phyloP scores from a whole-genome alignment of 2,329 filamentous ascomycete species.

The Fusarium chaquense region DNA sequence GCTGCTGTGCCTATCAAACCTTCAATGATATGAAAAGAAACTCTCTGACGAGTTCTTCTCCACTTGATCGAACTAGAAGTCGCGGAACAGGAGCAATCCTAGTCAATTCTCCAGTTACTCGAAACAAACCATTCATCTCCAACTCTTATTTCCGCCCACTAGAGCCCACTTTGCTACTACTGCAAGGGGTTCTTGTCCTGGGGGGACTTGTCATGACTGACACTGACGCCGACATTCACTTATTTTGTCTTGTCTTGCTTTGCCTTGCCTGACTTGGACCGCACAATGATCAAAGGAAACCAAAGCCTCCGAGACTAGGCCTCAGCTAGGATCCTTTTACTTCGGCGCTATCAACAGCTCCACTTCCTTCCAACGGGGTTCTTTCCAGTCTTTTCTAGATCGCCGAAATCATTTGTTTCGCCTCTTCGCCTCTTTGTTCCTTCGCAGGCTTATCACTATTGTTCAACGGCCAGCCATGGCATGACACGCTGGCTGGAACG shows the following conservation, averaged over 20 bases:
- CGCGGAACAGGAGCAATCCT: not conserved
- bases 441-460: not conserved
- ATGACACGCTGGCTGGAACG: conserved; percentile 25
- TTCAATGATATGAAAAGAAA: not conserved
- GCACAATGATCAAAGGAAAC: not conserved
- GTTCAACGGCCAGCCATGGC: conserved; percentile 2
- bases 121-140: conserved; percentile 29
- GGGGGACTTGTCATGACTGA: not conserved
- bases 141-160: conserved; percentile 32
- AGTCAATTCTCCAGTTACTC: conserved; percentile 11
- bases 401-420: conserved; percentile 34
- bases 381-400: conserved; percentile 42
- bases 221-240: not conserved
- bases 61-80: conserved; percentile 1
- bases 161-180: conserved; percentile 18
- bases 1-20: conserved; percentile 13
- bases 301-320: conserved; percentile 11
- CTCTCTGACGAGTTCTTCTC: not conserved
- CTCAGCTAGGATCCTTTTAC: conserved; percentile 19
- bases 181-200: conserved; percentile 7
- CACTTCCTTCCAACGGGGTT: conserved; percentile 41
- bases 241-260: not conserved
- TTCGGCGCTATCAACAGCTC: conserved; percentile 28
- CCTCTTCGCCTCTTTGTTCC: conserved; percentile 17
- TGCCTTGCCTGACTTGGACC: not conserved